These are phyloP conservation scores for Diutina siamensis DNA, from an alignment of 1,139 yeast species.

Conservation along the genomic window DNA sequence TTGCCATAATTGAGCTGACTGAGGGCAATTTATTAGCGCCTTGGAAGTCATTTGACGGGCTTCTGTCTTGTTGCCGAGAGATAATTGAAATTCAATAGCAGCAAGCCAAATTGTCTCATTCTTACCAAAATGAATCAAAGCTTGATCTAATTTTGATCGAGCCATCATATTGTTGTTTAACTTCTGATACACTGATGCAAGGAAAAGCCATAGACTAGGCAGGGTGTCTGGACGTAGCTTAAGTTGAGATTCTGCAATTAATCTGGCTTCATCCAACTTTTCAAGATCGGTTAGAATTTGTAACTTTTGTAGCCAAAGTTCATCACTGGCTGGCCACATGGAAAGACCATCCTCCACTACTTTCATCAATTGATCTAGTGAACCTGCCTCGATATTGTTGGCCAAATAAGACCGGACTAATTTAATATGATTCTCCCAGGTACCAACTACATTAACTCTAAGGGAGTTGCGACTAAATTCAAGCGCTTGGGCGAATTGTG, in stretches of 20 bases:
- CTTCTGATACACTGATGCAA: slow-evolving; percentile 39
- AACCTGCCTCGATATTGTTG: slow-evolving; percentile 7
- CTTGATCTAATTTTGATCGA: slow-evolving; percentile 63
- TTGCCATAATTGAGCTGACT: slow-evolving; percentile 52
- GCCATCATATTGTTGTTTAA: slow-evolving; percentile 38
- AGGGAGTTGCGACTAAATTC: slow-evolving; percentile 22
- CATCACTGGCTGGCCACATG: slow-evolving; percentile 32
- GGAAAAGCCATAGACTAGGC: slow-evolving; percentile 38
- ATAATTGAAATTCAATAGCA: slow-evolving; percentile 46
- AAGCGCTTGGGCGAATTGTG: slow-evolving; percentile 27
- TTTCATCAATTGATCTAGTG: slow-evolving; percentile 20
- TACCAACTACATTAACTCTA: slow-evolving; percentile 14
- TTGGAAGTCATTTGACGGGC: slow-evolving; percentile 46
- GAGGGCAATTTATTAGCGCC: slow-evolving; percentile 52
- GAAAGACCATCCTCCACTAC: slow-evolving; percentile 34
- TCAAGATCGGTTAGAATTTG: neutral
- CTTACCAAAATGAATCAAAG: slow-evolving; percentile 40
- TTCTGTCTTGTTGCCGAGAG: slow-evolving; percentile 36
- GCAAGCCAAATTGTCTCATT: slow-evolving; percentile 46
- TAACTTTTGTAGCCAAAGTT: slow-evolving; percentile 38
- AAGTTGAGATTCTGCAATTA: slow-evolving; percentile 29
- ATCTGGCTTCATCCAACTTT: slow-evolving; percentile 27
- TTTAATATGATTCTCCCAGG: slow-evolving; percentile 57
- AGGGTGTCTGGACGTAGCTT: neutral
- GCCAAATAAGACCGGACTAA: slow-evolving; percentile 28